Base-by-base conservation (phyloP, 2,329 filamentous ascomycete species). In the Colletotrichum abscissum region DNA sequence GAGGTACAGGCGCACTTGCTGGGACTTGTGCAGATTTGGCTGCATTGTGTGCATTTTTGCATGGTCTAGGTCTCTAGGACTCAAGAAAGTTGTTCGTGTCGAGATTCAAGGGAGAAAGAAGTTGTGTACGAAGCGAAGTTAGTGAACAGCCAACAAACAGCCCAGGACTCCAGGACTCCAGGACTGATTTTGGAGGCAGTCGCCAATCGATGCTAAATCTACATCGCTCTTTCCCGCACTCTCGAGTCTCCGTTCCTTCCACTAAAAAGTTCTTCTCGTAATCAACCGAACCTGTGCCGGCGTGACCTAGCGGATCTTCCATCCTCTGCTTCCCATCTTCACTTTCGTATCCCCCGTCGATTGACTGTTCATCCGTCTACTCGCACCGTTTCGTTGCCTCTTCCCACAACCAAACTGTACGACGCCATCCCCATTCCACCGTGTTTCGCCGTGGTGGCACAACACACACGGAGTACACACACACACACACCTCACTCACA, bases 401-500 rank as follows among this genome's bases (percentile, higher is more conserved):
- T 62, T 55, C n/a, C 33, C 19, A 49, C 42, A 19, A 49, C 58
- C 38, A 54, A 69, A 69, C 54, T 73, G 38, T 59, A 64, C 66
- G 70, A 70, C 60, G 35, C 54, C 60, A 63, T 60, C 35, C 56
- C 63, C 70, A 65, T 66, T 66, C 60, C 70, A 64, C 46, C 49
- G 70, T 73, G 67, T 70, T 70, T 73, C 60, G 67, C 55, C 54
- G 70, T 33, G 19, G 70, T 70, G 70, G 70, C 70, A 65, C 66
- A 59, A 52, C 42, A 35, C 55, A 12, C 28, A 54, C 30, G 30
- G 30, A 33, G 30, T 33, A 16, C 35, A 42, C 35, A 42, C 35
- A 7, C 35, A 12, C 14, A 42, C 38, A 14, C 6, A 16, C 14
- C 38, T 42, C 38, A 14, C 26, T 33, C 52, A 19, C 35, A 60